Base-by-base conservation (phyloP, 192 early-diverging fungal genomes). In the Thoreauomyces humboldtii region DNA sequence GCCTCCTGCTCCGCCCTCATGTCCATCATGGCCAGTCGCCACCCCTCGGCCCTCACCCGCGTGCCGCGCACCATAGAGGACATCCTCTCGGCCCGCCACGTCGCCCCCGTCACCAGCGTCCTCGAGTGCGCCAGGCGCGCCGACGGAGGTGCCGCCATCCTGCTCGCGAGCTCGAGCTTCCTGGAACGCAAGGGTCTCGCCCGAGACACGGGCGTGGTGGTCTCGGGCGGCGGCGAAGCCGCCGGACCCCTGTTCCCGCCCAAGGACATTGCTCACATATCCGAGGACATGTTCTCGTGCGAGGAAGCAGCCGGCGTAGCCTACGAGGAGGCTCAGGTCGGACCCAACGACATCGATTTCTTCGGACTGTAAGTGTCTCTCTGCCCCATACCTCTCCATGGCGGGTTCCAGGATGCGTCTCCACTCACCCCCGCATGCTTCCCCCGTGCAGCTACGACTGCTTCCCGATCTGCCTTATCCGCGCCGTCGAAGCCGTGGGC, bases 401-500 rank as follows among this genome's bases (percentile, higher is more conserved):
- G 9, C 9, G 38, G 9, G 9, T 41, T 41, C 17, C 17, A n/a
- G n/a, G n/a, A 42, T n/a, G 41, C 41, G 41, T n/a, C 11, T 14
- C 11, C 11, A 42, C 41, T n/a, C n/a, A 14, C 11, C 11, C 41
- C 11, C 41, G n/a, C 11, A 21, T 48, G 9, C 9, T 48, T 48
- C 22, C 47, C 45, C 55, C 4, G 4, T 21, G 14, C 32, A 63
- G 61, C 22, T 68, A 78, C 36, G 76, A 78, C 61, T 78, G 76
- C 57, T 78, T 72, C 59, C 76, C 76, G 4, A 78, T 78, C 57
- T 78, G 76, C 58, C 47, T 78, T 28, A 71, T 78, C 37, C 67
- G 76, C 31, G 76, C 76, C 2, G 64, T 78, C 27, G 76, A 78
- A 45, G 76, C 76, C 15, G 76, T 78, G 12, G 76, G 76, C n/a